Percentiles rank a stretch among this genome's conserved stretches.
phyloP scores from a whole-genome alignment of 768 basidiomycete species.

The Leucogyrophana mollusca region DNA sequence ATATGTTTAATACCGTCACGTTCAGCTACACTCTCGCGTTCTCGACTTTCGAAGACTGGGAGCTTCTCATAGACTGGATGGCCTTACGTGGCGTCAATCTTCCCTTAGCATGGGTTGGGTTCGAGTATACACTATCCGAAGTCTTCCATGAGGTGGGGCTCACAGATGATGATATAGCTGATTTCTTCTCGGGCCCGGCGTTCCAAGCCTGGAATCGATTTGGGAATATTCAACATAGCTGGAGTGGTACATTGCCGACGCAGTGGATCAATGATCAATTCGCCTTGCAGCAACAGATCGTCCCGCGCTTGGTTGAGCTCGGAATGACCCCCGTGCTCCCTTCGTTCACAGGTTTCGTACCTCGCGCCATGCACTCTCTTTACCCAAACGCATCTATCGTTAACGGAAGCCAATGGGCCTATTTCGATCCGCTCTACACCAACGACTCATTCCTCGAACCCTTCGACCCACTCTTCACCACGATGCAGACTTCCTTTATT shows the following conservation, averaged over 20 bases:
- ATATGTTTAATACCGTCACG: slow-evolving; percentile 43
- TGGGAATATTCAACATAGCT: slow-evolving; percentile 41
- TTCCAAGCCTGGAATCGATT: slow-evolving; percentile 44
- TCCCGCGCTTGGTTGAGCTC: slow-evolving; percentile 38
- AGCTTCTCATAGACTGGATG: slow-evolving; percentile 40
- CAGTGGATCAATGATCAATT: slow-evolving; percentile 40
- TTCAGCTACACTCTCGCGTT: slow-evolving; percentile 41
- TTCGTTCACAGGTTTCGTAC: slow-evolving; percentile 42
- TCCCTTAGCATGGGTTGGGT: slow-evolving; percentile 41
- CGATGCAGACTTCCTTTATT: slow-evolving; percentile 38
- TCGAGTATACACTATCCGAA: slow-evolving; percentile 36
- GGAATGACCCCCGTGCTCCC: slow-evolving; percentile 44
- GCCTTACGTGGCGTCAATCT: slow-evolving; percentile 40
- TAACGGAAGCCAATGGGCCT: slow-evolving; percentile 33
- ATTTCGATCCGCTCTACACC: slow-evolving; percentile 30
- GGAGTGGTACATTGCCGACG: slow-evolving; percentile 33
- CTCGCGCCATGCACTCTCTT: slow-evolving; percentile 24
- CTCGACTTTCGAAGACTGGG: slow-evolving; percentile 39
- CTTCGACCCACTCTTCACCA: slow-evolving; percentile 35
- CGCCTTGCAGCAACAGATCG: slow-evolving; percentile 32
- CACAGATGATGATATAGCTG: slow-evolving; percentile 30
- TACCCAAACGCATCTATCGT: slow-evolving; percentile 36
- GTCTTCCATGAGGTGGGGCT: slow-evolving; percentile 38
- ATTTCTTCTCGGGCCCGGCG: slow-evolving; percentile 37
- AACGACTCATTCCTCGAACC: slow-evolving; percentile 41